Percentiles rank a stretch among this genome's conserved stretches.
phyloP scores from a whole-genome alignment of 306 rosid species.

The Quercus agrifolia region DNA sequence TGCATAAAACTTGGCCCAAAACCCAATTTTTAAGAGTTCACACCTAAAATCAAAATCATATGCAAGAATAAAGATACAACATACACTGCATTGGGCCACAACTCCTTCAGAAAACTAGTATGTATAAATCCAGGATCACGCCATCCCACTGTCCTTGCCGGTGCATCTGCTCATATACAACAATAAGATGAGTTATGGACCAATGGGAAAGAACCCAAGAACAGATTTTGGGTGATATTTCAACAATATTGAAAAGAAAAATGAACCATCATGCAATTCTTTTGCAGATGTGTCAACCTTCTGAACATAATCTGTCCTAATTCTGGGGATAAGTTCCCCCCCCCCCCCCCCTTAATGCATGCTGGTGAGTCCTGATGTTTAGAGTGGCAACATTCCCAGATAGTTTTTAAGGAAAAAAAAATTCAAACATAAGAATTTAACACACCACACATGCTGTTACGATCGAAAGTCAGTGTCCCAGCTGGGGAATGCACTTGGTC shows the following conservation, averaged over 20 bases:
- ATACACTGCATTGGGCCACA: constrained; percentile 85
- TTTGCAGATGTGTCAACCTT: not conserved
- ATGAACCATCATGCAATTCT: not conserved
- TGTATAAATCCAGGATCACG: constrained; percentile 94
- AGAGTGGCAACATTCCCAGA: not conserved
- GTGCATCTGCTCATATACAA: constrained; percentile 59
- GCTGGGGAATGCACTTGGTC: constrained; percentile 54
- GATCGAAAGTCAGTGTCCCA: constrained; percentile 81
- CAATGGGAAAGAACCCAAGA: not conserved
- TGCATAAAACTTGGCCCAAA: not conserved
- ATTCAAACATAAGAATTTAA: constrained; percentile 15
- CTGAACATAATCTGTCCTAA: no score
- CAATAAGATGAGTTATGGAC: constrained; percentile 4
- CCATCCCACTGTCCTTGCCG: constrained; percentile 95
- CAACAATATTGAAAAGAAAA: not conserved
- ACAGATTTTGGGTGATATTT: not conserved
- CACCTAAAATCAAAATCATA: constrained; percentile 13
- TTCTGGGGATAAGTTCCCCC: no score
- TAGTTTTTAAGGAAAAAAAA: not conserved
- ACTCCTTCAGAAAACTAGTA: constrained; percentile 74
- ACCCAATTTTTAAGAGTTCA: not conserved
- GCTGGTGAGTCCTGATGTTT: no score
- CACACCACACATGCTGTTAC: constrained; percentile 82
- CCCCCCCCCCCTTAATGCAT: no score
- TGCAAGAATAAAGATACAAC: constrained; percentile 8